Evolutionary conservation across 371 early-diverging fungal genomes (phyloP), one percentile per base, ranked within the genome.

Genomic region (Mucor sp.): DNA sequence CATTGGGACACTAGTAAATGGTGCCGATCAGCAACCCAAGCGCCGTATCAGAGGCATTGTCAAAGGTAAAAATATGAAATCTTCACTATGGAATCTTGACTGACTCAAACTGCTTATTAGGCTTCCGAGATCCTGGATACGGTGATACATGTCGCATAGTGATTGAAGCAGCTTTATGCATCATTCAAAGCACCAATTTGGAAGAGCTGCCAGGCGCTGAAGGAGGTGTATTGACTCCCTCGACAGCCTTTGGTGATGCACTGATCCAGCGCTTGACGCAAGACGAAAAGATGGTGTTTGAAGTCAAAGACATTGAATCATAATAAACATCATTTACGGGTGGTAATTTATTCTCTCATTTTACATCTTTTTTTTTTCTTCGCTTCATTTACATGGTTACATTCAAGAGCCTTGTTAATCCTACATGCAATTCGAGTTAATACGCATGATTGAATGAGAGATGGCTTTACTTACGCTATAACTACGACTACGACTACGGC

Each of bases 61-160:
- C 32, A 85, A 85, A 57, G 1, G 35, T 35, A 35, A 11, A 6
- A 35, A 30, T 30, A 30, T 30, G 30, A 30, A n/a, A n/a, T n/a
- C n/a, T n/a, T n/a, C n/a, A n/a, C n/a, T n/a, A n/a, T n/a, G n/a
- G n/a, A n/a, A n/a, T n/a, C n/a, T n/a, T n/a, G n/a, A n/a, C n/a
- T n/a, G n/a, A n/a, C n/a, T n/a, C n/a, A n/a, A n/a, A n/a, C n/a
- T n/a, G n/a, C n/a, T n/a, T n/a, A 7, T 7, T 32, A 35, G 75
- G 80, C 0, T 77, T 73, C 48, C 80, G 82, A 27, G 93, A 94
- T 60, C 91, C 93, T 12, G 93, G 94, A 3, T 94, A 94, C 71
- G 30, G 30, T 30, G 6, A 30, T 30, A 30, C 90, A 0, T 85
- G 86, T 62, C 77, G 81, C 28, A 89, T 89, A 72, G 62, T 89